Percentiles rank a stretch among this genome's conserved stretches.
Conservation (phyloP, 208 protist genomes). For the Trypanosoma brucei region DNA sequence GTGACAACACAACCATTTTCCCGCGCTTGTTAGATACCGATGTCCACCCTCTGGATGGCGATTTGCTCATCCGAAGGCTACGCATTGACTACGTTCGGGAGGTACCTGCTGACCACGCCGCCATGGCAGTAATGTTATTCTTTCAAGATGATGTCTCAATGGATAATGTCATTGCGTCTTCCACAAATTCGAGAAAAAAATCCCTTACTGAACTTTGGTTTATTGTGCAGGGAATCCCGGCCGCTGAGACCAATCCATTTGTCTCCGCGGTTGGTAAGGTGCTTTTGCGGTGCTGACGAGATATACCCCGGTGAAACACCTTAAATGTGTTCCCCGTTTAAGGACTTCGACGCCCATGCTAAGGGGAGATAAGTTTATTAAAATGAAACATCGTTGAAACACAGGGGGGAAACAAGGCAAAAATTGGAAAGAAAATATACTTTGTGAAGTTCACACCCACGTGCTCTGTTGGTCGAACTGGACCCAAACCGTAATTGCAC, state of each 20-base stretch:
- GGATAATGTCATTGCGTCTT: slow-evolving; percentile 5
- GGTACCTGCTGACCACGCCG: slow-evolving; percentile 34
- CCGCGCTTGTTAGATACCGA: slow-evolving; percentile 21
- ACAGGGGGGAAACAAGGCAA: too few species aligned
- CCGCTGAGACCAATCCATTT: slow-evolving; percentile 13
- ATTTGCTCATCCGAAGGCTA: slow-evolving; percentile 46
- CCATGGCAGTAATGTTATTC: slow-evolving; percentile 28
- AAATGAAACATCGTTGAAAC: too few species aligned
- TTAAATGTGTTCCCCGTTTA: too few species aligned
- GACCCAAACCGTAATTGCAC: too few species aligned
- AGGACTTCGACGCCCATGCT: too few species aligned
- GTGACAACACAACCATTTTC: slow-evolving; percentile 27
- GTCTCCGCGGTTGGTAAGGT: slow-evolving; percentile 40
- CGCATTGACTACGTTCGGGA: slow-evolving; percentile 74
- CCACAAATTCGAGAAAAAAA: background rate
- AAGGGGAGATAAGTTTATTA: too few species aligned
- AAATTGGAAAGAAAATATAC: too few species aligned
- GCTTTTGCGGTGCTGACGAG: slow-evolving; percentile 13
- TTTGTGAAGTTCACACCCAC: too few species aligned
- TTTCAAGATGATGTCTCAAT: slow-evolving; percentile 10
- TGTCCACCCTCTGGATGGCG: slow-evolving; percentile 26
- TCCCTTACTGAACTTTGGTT: slow-evolving; percentile 37
- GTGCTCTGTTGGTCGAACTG: too few species aligned
- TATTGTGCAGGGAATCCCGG: slow-evolving; percentile 31
- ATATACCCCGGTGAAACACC: background rate